Percentiles rank a stretch among this genome's conserved stretches.
Evolutionary conservation across 2,329 filamentous ascomycete genomes (phyloP).

Genomic region (Monosporascus ibericus): DNA sequence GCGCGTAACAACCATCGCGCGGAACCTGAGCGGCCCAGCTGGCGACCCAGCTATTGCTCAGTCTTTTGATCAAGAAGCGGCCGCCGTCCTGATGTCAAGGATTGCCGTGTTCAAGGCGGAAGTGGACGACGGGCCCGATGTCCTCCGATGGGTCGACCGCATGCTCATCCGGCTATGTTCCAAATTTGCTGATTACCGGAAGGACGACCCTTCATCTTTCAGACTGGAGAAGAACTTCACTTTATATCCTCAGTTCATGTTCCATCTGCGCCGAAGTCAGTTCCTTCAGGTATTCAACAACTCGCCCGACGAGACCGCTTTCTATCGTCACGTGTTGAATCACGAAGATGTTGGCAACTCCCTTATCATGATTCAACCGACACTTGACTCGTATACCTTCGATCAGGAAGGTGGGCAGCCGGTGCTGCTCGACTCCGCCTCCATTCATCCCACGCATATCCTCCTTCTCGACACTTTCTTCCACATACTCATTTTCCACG

Average conservation of each 20-base stretch:
- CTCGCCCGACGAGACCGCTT: conserved; percentile 97
- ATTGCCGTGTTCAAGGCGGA: conserved; percentile 99
- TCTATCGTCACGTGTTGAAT: conserved; percentile 93
- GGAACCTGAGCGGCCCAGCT: conserved; percentile 85
- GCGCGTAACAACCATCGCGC: conserved; percentile 86
- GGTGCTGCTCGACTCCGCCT: conserved; percentile 92
- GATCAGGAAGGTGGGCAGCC: conserved; percentile 90
- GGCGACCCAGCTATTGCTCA: conserved; percentile 93
- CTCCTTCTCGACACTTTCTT: conserved; percentile 97
- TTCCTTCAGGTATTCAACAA: conserved; percentile 99
- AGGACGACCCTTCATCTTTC: conserved; percentile 97
- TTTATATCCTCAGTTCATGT: conserved; percentile 99
- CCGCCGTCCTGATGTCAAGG: conserved; percentile 95
- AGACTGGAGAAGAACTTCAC: conserved; percentile 98
- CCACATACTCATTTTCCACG: conserved; percentile 98
- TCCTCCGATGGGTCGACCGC: conserved; percentile 93
- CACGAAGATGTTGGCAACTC: conserved; percentile 97
- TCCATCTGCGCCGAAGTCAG: conserved; percentile 92
- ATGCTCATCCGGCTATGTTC: conserved; percentile 98
- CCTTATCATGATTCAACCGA: conserved; percentile 97
- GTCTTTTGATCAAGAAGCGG: conserved; percentile 96
- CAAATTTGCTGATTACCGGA: conserved; percentile 93
- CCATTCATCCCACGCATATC: conserved; percentile 90
- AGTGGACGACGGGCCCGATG: conserved; percentile 96
- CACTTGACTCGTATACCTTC: conserved; percentile 93